Evolutionary conservation across 1,284 basidiomycete genomes (phyloP), one percentile per base, ranked within the genome.

Genomic region (Cystobasidiaceae sp.): DNA sequence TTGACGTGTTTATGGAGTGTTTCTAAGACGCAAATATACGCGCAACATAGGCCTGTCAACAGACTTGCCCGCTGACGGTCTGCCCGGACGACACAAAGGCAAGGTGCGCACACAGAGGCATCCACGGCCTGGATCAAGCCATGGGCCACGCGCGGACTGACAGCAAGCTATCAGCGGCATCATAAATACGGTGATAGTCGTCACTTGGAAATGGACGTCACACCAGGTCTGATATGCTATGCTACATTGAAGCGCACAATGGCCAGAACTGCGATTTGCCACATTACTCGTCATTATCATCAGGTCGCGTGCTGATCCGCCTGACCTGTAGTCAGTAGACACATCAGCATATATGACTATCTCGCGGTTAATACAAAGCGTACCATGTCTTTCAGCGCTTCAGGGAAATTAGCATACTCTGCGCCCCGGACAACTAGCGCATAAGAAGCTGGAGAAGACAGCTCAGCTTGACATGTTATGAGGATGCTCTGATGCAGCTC

Each of bases 341-440:
- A 13, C 48, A 50, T 15, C 23, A 50, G 4, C 21, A 30, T 25
- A 13, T 30, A 15, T 1, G 8, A 13, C 27, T 23, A 25, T 23
- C n/a, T 25, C 8, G 15, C 44, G 0, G 44, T 11, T n/a, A 3
- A 25, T 17, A 7, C 17, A 9, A 8, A 43, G 34, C 54, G n/a
- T n/a, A 55, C 57, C 49, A 60, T 59, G 27, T 55, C 56, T 28
- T 68, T 65, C 50, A 66, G 44, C n/a, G 62, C 62, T 41, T 66
- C 67, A 19, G 63, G 67, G 30, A 51, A 66, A 23, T 57, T 60
- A 0, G 66, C 66, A 52, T 58, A 73, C 57, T 73, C 72, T 11
- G 69, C 68, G 5, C 68, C 70, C 3, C 72, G 72, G 9, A 73
- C 70, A n/a, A 59, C 54, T 25, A 73, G 62, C 43, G 71, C 68